Base-by-base conservation (phyloP, 1,284 basidiomycete genomes). In the Mycosarcoma mackinlayi region DNA sequence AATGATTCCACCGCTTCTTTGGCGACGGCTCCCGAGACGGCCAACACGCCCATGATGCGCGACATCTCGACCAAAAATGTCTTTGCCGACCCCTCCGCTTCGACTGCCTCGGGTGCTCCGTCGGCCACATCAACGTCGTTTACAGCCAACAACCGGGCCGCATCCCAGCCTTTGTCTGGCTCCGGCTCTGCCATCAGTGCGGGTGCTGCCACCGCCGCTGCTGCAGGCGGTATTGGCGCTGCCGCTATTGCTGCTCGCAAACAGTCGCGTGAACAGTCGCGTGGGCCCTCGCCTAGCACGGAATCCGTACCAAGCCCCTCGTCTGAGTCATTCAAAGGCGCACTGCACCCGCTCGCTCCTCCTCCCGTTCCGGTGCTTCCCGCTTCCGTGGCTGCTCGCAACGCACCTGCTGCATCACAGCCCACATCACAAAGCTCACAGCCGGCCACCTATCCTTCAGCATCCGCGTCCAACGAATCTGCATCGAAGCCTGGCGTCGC, bases 1-100 rank as follows among this genome's bases (percentile, higher is more conserved):
- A 72, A 72, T 47, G 64, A 72, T 34, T 72, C 69, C 16, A 67
- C 64, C 50, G 37, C 64, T 18, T 72, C 69, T 33, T 57, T 72
- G 28, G 64, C 64, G 21, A 68, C 69, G 11, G 64, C 64, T 14
- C 69, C 69, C 44, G 69, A 72, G 27, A 61, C 37, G 13, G 58
- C 42, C 51, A 48, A 71, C 49, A 71, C 68, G 5, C 68, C 68
- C 42, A 71, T 71, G 68, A 71, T 71, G 68, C 68, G 68, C 44
- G 68, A 71, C 19, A 42, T 71, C 38, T 58, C 58, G 13, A 62
- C 68, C 44, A 66, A 66, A 40, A 71, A 71, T 39, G 58, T 71
- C 46, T 71, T 71, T 50, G 63, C 68, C 48, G 63, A 71, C 34
- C 63, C 67, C 14, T 53, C 61, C 39, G 31, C 56, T 39, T 63